Base-by-base conservation (phyloP, 2,329 filamentous ascomycete species). In the Colletotrichum tanaceti region DNA sequence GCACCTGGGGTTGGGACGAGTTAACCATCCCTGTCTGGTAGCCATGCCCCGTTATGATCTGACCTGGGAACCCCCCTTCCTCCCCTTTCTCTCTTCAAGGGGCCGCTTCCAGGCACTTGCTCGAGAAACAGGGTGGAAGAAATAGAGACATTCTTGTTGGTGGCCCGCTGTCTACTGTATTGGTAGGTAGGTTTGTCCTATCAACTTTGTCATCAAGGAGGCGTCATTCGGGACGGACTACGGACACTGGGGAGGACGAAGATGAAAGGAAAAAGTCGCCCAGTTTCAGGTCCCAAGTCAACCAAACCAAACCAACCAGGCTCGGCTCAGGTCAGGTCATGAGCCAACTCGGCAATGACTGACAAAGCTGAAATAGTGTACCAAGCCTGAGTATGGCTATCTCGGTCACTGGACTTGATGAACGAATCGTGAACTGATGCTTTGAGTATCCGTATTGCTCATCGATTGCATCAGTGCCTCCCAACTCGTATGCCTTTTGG, bases 261-360 rank as follows among this genome's bases (percentile, higher is more conserved):
- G 50, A 60, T 60, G 43, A 38, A 68, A 61, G 55, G 39, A 64
- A 28, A 16, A 46, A 46, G 58, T 28, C 62, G 55, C 66, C 57
- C 62, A 69, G 66, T 69, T 69, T 69, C 65, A 69, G 62, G 62
- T 61, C 22, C 16, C 47, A 46, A 58, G 41, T 38, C 54, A 44
- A 11, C 38, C 43, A 47, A 43, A 32, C 9, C n/a, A 28, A n/a
- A n/a, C n/a, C 24, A 24, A 24, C 24, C 24, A 24, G 24, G 24
- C 24, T 24, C 24, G 20, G 20, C 39, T 35, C 43, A 24, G 38
- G 24, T 39, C 20, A 32, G 38, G 39, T 49, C 49, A 49, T 39
- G 11, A 10, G 18, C 41, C 47, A 32, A 20, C 10, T 60, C 20
- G n/a, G 39, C 53, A 22, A 16, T 49, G 35, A 5, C 5, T 39